Percentiles rank a stretch among this genome's conserved stretches.
Conservation (phyloP, 2,329 filamentous ascomycete genomes). For the Ophiocordyceps camponoti-leonardi region DNA sequence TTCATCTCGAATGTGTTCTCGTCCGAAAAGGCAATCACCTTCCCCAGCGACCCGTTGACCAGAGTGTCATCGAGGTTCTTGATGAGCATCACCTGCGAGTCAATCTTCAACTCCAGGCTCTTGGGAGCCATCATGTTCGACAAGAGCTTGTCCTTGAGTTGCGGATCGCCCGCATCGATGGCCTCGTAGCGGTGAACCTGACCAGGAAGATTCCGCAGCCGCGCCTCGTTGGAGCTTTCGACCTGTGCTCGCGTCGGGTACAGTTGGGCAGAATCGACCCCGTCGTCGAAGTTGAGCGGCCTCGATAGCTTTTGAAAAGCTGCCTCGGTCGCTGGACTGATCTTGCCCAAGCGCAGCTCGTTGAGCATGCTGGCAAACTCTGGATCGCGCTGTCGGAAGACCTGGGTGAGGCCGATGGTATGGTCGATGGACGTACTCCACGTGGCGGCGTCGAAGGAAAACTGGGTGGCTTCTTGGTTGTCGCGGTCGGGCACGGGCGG, state of each 20-base stretch:
- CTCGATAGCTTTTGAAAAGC: slow-evolving; percentile 61
- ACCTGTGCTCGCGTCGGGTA: slow-evolving; percentile 87
- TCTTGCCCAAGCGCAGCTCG: slow-evolving; percentile 82
- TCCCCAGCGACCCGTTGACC: slow-evolving; percentile 87
- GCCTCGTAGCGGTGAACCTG: slow-evolving; percentile 53
- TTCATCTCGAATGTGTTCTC: slow-evolving; percentile 20
- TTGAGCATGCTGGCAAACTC: slow-evolving; percentile 91
- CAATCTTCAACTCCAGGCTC: slow-evolving; percentile 64
- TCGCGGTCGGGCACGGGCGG: slow-evolving; percentile 76
- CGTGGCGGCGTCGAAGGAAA: slow-evolving; percentile 81
- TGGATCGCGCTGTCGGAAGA: slow-evolving; percentile 87
- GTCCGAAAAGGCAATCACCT: slow-evolving; percentile 37
- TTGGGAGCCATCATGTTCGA: slow-evolving; percentile 88
- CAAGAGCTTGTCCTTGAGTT: slow-evolving; percentile 59
- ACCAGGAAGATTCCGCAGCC: slow-evolving; percentile 57
- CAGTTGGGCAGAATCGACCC: slow-evolving; percentile 60
- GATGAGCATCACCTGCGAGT: slow-evolving; percentile 98
- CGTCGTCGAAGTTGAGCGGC: slow-evolving; percentile 54
- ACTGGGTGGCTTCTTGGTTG: slow-evolving; percentile 47
- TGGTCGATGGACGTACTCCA: slow-evolving; percentile 91
- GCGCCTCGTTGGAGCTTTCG: slow-evolving; percentile 62
- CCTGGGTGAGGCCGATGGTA: slow-evolving; percentile 85
- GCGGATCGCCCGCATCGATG: slow-evolving; percentile 55
- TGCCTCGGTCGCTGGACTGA: slow-evolving; percentile 58
- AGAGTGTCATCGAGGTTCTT: slow-evolving; percentile 93